Evolutionary conservation across 352 stramenopile genomes (phyloP).

Genomic region (Phytophthora pini): DNA sequence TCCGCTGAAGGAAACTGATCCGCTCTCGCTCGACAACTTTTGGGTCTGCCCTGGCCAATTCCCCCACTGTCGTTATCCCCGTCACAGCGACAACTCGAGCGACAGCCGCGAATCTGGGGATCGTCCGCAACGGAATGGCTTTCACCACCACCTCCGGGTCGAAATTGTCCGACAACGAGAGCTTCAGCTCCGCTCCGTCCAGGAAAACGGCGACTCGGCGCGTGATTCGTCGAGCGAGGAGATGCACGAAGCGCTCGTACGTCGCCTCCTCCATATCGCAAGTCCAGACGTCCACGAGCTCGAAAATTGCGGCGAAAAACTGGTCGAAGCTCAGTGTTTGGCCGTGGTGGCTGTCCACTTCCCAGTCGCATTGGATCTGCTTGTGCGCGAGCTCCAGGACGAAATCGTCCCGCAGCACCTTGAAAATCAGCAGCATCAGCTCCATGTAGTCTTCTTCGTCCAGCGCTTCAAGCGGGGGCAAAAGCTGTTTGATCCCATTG

Average conservation of each 20-base stretch:
- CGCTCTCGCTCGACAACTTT: conserved; percentile 60
- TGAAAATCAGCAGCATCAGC: conserved; percentile 84
- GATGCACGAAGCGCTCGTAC: conserved; percentile 71
- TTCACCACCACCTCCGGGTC: conserved; percentile 79
- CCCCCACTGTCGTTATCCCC: conserved; percentile 67
- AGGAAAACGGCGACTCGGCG: conserved; percentile 76
- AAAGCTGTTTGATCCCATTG: conserved; percentile 5
- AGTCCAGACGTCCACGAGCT: conserved; percentile 84
- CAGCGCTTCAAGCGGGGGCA: conserved; percentile 37
- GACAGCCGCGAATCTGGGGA: conserved; percentile 68
- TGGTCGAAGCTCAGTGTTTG: conserved; percentile 61
- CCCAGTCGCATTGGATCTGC: conserved; percentile 84
- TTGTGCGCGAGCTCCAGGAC: conserved; percentile 55
- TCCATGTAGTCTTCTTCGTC: conserved; percentile 72
- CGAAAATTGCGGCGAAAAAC: conserved; percentile 76
- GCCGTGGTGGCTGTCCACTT: conserved; percentile 73
- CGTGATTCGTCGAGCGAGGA: conserved; percentile 72
- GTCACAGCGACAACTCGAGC: conserved; percentile 57
- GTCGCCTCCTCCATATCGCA: conserved; percentile 76
- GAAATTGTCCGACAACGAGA: conserved; percentile 79
- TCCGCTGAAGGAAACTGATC: conserved; percentile 56
- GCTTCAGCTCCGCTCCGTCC: conserved; percentile 69
- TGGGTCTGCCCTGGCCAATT: conserved; percentile 65
- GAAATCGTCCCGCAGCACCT: conserved; percentile 78
- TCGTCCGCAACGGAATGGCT: conserved; percentile 72